Evolutionary conservation across 441 rosid genomes (phyloP).

Genomic region (Populus trichocarpa): DNA sequence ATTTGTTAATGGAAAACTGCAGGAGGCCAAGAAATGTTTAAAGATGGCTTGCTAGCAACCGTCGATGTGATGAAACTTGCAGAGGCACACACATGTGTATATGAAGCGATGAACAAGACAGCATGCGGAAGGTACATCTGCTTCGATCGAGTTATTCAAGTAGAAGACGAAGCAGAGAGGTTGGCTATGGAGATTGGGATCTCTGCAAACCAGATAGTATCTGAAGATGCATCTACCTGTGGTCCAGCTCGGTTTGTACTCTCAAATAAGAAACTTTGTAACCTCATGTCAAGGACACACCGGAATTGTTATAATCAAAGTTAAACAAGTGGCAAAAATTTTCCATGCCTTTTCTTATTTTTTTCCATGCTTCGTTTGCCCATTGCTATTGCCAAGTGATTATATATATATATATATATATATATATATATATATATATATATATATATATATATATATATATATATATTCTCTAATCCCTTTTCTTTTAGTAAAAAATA

Average conservation of each 20-base stretch:
- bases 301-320: conserved; percentile 39
- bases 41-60: conserved; percentile 60
- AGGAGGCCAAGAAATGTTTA: conserved; percentile 71
- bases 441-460: no score
- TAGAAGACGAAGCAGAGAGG: conserved; percentile 36
- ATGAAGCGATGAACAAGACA: conserved; percentile 54
- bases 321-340: neutral
- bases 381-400: no score
- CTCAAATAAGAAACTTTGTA: conserved; percentile 57
- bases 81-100: conserved; percentile 58
- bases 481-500: no score
- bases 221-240: conserved; percentile 24
- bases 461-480: no score
- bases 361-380: neutral
- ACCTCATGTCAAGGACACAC: conserved; percentile 53
- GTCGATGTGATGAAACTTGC: conserved; percentile 68
- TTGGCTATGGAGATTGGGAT: conserved; percentile 55
- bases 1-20: conserved; percentile 8
- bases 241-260: conserved; percentile 23
- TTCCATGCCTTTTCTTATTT: no score
- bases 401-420: no score
- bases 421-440: no score
- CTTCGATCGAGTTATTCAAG: conserved; percentile 50
- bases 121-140: conserved; percentile 71
- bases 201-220: conserved; percentile 42